These are phyloP conservation scores for Yamadazyma insecticola DNA, from an alignment of 805 yeast species.

Conservation along the genomic window DNA sequence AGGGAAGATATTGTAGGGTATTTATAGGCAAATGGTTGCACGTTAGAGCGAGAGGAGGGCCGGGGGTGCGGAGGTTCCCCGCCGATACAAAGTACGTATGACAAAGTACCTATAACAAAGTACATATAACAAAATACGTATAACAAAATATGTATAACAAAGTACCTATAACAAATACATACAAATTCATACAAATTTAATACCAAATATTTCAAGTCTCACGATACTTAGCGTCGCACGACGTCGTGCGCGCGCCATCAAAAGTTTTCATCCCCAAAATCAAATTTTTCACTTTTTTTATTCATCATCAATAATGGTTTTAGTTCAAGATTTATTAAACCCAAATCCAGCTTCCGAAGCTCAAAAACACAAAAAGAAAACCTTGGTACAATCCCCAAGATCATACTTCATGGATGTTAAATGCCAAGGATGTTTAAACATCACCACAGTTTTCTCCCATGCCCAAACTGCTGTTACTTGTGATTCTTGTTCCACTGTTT, in stretches of 20 bases:
- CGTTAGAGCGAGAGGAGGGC: no score
- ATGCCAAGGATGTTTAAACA: slow-evolving; percentile 98
- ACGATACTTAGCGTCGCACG: no score
- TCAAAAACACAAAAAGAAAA: slow-evolving; percentile 94
- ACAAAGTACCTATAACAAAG: no score
- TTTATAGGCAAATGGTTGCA: no score
- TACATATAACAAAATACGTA: no score
- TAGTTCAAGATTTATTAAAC: slow-evolving; percentile 98
- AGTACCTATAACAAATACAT: no score
- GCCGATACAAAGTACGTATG: no score
- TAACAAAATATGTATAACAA: no score
- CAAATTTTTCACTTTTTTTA: slow-evolving; percentile 8
- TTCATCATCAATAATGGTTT: slow-evolving; percentile 51
- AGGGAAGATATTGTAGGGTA: no score
- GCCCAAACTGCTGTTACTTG: slow-evolving; percentile 99
- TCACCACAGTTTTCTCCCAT: slow-evolving; percentile 98
- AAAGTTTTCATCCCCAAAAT: slow-evolving; percentile 1
- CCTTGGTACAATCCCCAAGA: slow-evolving; percentile 95
- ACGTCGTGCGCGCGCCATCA: background rate
- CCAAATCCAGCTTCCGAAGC: slow-evolving; percentile 96
- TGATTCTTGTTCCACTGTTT: slow-evolving; percentile 96
- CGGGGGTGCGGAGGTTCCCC: no score
- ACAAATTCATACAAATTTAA: no score
- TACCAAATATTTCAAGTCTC: no score
- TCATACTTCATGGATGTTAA: slow-evolving; percentile 99